These are phyloP conservation scores for Penicillium sp. DNA, from an alignment of 2,329 filamentous ascomycete genomes.

Conservation along the genomic window DNA sequence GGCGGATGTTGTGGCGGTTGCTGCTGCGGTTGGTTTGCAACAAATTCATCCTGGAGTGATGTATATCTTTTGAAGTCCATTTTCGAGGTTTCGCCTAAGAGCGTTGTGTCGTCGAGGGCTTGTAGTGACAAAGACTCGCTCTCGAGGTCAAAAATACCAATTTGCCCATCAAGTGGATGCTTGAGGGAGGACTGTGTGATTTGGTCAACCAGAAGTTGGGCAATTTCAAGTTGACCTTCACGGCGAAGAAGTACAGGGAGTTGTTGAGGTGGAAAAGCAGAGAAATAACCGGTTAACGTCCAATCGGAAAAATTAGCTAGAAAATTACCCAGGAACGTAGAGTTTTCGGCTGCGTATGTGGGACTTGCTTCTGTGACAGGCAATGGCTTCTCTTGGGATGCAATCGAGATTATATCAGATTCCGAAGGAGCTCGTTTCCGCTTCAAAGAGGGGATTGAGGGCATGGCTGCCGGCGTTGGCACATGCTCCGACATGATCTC, in stretches of 20 bases:
- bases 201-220: slow-evolving; percentile 45
- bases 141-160: slow-evolving; percentile 32
- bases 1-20: background rate
- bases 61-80: slow-evolving; percentile 41
- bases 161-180: slow-evolving; percentile 32
- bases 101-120: slow-evolving; percentile 30
- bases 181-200: slow-evolving; percentile 47
- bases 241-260: slow-evolving; percentile 35
- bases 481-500: slow-evolving; percentile 25
- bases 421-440: slow-evolving; percentile 39
- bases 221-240: slow-evolving; percentile 41
- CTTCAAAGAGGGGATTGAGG: slow-evolving; percentile 29
- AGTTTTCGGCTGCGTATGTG: slow-evolving; percentile 31
- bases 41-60: slow-evolving; percentile 33
- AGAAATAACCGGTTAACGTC: slow-evolving; percentile 43
- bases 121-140: slow-evolving; percentile 26
- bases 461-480: slow-evolving; percentile 20
- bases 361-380: slow-evolving; percentile 20
- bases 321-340: slow-evolving; percentile 40
- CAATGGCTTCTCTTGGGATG: slow-evolving; percentile 31
- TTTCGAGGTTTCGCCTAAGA: slow-evolving; percentile 33
- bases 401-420: slow-evolving; percentile 29
- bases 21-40: slow-evolving; percentile 21
- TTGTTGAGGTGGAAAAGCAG: slow-evolving; percentile 33
- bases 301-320: slow-evolving; percentile 43